phyloP scores from a whole-genome alignment of 345 rosid genomes.

The Orychophragmus violaceus region DNA sequence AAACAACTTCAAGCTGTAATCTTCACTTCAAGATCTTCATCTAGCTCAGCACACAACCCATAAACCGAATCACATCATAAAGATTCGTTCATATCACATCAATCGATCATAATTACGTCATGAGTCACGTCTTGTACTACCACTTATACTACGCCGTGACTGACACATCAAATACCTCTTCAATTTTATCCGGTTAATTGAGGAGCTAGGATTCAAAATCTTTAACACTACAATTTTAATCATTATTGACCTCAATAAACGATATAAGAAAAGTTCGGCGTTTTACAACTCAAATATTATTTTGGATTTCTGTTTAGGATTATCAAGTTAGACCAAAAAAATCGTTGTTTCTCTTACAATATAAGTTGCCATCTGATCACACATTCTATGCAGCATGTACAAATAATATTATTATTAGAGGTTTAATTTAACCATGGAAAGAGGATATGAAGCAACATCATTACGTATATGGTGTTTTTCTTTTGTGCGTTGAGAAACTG shows the following conservation, averaged over 20 bases:
- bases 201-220: not conserved
- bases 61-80: no score
- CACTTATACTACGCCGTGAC: no score
- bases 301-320: not conserved
- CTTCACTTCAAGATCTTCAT: no score
- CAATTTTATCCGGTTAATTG: not conserved
- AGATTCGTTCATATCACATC: no score
- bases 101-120: no score
- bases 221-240: not conserved
- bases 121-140: no score
- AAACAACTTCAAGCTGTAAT: no score
- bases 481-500: no score
- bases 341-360: not conserved
- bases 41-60: no score
- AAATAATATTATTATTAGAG: not conserved
- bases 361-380: not conserved
- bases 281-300: no score
- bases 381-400: not conserved
- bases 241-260: not conserved
- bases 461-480: not conserved
- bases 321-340: not conserved
- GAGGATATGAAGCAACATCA: not conserved
- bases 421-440: not conserved
- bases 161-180: no score
- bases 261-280: not conserved